Base-by-base conservation (phyloP, 2,329 filamentous ascomycete species). In the Aspergillus carbonarius region DNA sequence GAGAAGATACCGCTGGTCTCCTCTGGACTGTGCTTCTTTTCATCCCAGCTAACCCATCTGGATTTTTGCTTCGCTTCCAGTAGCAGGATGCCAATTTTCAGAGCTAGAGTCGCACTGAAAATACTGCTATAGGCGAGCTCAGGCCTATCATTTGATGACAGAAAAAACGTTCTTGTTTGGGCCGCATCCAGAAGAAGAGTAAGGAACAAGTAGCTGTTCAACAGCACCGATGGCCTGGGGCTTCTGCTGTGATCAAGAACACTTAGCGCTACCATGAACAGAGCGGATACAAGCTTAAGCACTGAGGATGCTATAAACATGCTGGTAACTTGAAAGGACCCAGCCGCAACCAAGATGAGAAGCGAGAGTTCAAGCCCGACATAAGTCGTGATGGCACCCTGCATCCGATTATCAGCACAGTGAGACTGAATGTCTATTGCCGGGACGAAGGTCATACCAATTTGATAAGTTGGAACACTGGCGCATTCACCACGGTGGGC, bases 151-250 rank as follows among this genome's bases (percentile, higher is more conserved):
- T 32, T 48, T 15, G 56, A 56, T 15, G 57, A 62, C n/a, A 57
- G 37, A 27, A 54, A 75, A 30, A 70, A 54, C 20, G 72, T 79
- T 20, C 78, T 71, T 3, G 72, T 70, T 18, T 72, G 72, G 8
- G 72, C 72, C 8, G 68, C 65, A 60, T 80, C 77, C 46, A 81
- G 70, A 3, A 78, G 20, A n/a, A 74, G 59, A 1, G 77, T 74
- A 35, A 78, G 52, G 10, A 75, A 64, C 5, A 81, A 72, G 59
- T 78, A 81, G 18, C 71, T 46, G 39, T 72, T 74, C 17, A 81
- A 63, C n/a, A 79, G 59, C 32, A 73, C 69, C 1, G 78, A 80
- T 3, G 79, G 77, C 25, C 74, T 68, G 25, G 73, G 63, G 3
- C 71, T 72, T 25, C 72, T 70, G 25, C 65, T 58, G 57, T 81